These are phyloP conservation scores for Blastomyces gilchristii DNA, from an alignment of 2,329 filamentous ascomycete species.

Conservation along the genomic window DNA sequence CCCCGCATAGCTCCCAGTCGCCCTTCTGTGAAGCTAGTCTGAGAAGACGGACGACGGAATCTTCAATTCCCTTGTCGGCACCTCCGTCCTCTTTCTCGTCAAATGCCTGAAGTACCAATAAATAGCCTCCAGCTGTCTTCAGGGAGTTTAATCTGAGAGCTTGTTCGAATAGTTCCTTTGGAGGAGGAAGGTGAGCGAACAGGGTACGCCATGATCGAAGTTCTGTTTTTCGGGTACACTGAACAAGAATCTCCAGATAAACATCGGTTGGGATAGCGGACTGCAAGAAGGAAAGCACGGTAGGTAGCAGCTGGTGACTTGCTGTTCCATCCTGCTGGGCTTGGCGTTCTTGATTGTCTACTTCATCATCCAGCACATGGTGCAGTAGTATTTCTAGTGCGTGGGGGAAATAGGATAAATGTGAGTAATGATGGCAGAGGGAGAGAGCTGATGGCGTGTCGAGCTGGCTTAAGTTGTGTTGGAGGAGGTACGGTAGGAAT, in stretches of 20 bases:
- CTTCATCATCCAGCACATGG: conserved; percentile 87
- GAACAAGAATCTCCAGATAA: conserved; percentile 90
- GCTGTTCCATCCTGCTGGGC: conserved; percentile 10
- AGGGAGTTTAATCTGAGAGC: conserved; percentile 73
- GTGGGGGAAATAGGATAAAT: conserved; percentile 85
- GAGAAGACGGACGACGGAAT: conserved; percentile 63
- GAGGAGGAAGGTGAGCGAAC: conserved; percentile 81
- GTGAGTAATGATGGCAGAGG: conserved; percentile 73
- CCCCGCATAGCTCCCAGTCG: conserved; percentile 93
- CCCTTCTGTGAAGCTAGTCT: conserved; percentile 69
- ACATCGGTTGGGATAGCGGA: conserved; percentile 59
- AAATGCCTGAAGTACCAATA: conserved; percentile 84
- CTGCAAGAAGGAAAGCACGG: conserved; percentile 52
- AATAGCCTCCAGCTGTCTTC: conserved; percentile 91
- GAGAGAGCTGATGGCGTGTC: conserved; percentile 71
- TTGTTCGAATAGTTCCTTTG: conserved; percentile 86
- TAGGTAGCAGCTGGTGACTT: conserved; percentile 31
- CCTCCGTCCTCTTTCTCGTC: conserved; percentile 40
- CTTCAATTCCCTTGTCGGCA: conserved; percentile 44
- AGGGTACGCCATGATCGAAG: conserved; percentile 89
- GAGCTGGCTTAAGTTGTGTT: conserved; percentile 64
- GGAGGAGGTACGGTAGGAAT: conserved; percentile 79
- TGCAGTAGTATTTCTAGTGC: conserved; percentile 87
- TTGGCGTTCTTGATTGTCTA: conserved; percentile 49
- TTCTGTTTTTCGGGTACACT: conserved; percentile 95